These are phyloP conservation scores for Fusarium staphyleae DNA, from an alignment of 2,329 filamentous ascomycete species.

Conservation along the genomic window DNA sequence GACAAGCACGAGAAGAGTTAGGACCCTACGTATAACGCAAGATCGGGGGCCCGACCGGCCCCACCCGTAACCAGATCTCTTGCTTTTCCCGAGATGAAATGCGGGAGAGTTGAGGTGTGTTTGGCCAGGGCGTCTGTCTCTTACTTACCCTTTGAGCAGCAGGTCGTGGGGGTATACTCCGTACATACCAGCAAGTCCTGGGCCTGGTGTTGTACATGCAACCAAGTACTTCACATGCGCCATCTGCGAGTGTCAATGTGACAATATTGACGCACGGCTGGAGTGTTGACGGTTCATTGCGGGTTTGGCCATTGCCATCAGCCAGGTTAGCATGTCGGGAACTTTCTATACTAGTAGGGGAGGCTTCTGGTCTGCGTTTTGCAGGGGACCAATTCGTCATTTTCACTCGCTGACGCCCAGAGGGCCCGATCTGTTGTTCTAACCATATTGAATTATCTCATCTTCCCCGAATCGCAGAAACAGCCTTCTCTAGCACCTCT, in stretches of 20 bases:
- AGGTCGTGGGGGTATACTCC: neutral
- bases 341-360: slow-evolving; percentile 11
- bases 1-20: slow-evolving; percentile 21
- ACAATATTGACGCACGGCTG: neutral
- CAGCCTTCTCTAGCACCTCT: slow-evolving; percentile 28
- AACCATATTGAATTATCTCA: slow-evolving; percentile 38
- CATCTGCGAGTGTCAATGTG: neutral
- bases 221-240: slow-evolving; percentile 1
- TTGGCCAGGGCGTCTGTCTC: neutral
- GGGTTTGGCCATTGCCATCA: neutral
- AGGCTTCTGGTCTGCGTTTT: slow-evolving; percentile 26
- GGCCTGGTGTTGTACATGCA: neutral
- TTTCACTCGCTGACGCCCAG: slow-evolving; percentile 24
- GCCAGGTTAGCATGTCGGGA: slow-evolving; percentile 11
- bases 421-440: slow-evolving; percentile 22
- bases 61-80: slow-evolving; percentile 35
- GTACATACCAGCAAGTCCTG: neutral
- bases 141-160: slow-evolving; percentile 1
- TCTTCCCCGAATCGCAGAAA: slow-evolving; percentile 20
- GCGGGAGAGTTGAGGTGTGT: neutral
- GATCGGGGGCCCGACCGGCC: slow-evolving; percentile 30
- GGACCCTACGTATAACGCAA: slow-evolving; percentile 29
- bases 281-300: neutral
- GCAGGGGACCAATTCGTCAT: slow-evolving; percentile 29
- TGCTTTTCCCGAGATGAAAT: slow-evolving; percentile 19